Evolutionary conservation across 345 rosid genomes (phyloP), one percentile per base, ranked within the genome.

Genomic region (Ceriops tagal): DNA sequence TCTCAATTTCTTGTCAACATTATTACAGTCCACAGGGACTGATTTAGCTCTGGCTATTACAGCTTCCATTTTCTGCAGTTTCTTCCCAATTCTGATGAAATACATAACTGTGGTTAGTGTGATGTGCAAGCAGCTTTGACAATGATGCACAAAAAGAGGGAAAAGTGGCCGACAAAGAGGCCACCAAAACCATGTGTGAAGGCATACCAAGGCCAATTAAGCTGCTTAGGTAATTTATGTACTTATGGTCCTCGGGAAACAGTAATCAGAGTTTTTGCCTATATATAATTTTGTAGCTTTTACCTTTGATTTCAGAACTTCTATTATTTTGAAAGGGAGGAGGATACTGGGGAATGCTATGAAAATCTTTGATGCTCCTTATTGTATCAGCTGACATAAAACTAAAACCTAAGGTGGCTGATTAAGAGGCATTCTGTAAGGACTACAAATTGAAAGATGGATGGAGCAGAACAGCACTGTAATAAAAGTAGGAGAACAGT

Each of bases 1-100:
- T 73, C 96, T 85, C 82, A 92, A 58, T 82, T 92, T 95, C 84
- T 86, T 95, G 91, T 89, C 95, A 74, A 95, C 87, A 58, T 92
- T 95, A 75, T 86, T 85, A 71, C 98, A 92, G 56, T 95, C 96
- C 8, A 84, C 88, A 53, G 89, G 82, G 68, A 82, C 77, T 59
- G 85, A 76, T 80, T 90, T 87, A 59, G 97, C 90, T 79, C 77
- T 86, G 61, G 87, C 71, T 79, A 87, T 87, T 73, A 83, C 83
- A 84, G 79, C 86, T 70, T 86, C 85, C 89, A 90, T 85, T 78
- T 67, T 90, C 77, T 73, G 77, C n/a, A 83, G 65, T 74, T 86
- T 95, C 77, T 80, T 78, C 66, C 77, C 82, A 77, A 88, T 89
- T 81, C 99, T 95, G 83, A 66, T 28, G 53, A 69, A 69, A 71